Evolutionary conservation across 176 grass and related monocot species (phyloP).

Genomic region (Oryza punctata): DNA sequence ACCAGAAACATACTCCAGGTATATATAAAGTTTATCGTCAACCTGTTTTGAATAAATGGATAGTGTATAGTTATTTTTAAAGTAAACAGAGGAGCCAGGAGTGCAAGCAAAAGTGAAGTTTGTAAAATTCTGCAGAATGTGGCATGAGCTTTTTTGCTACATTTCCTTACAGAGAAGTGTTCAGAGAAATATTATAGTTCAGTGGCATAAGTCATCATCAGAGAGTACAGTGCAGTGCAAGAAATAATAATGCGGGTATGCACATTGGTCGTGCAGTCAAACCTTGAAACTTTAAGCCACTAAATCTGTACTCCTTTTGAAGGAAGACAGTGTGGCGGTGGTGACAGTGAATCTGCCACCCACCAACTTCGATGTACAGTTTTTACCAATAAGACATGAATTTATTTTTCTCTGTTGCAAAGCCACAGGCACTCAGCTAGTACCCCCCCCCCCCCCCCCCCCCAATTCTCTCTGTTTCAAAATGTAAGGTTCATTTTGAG

Average conservation of each 20-base stretch:
- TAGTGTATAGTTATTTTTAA: slow-evolving; percentile 21
- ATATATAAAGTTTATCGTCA: slow-evolving; percentile 98
- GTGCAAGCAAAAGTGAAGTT: slow-evolving; percentile 1
- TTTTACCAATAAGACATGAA: not conserved
- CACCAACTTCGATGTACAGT: not conserved
- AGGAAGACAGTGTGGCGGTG: not conserved
- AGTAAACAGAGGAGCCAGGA: slow-evolving; percentile 23
- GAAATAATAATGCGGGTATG: slow-evolving; percentile 4
- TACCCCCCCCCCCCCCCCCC: not conserved
- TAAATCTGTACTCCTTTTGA: not conserved
- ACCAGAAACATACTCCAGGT: slow-evolving; percentile 96
- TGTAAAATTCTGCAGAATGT: not conserved
- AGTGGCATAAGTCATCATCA: not conserved
- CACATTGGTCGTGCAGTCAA: not conserved
- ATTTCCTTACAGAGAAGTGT: slow-evolving; percentile 14
- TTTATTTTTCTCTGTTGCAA: not conserved
- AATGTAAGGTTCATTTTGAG: not conserved
- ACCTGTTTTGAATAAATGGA: slow-evolving; percentile 53
- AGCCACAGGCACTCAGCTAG: not conserved
- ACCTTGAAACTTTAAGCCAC: not conserved
- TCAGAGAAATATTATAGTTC: slow-evolving; percentile 6
- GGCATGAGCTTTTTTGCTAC: not conserved
- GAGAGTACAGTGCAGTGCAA: not conserved
- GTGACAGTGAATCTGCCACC: not conserved
- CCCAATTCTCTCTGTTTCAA: not conserved